Evolutionary conservation across 2,329 filamentous ascomycete species (phyloP).

Genomic region (Ophiocordyceps polyrhachis-furcata): DNA sequence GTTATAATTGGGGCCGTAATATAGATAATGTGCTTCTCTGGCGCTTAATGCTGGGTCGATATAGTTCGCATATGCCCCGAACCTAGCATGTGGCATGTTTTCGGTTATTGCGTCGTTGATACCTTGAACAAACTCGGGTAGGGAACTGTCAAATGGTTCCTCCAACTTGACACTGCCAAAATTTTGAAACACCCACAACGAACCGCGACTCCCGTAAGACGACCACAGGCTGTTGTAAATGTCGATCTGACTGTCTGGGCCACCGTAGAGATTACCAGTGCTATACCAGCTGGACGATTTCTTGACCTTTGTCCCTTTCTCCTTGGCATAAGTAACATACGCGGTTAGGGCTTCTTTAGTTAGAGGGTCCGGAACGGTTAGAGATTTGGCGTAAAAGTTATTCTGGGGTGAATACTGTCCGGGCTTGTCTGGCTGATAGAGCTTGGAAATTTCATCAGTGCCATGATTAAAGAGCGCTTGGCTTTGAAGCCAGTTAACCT

Average conservation of each 20-base stretch:
- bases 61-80: not conserved
- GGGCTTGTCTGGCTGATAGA: not conserved
- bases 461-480: not conserved
- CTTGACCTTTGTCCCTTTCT: not conserved
- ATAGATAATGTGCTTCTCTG: not conserved
- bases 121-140: not conserved
- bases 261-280: not conserved
- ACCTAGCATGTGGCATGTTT: not conserved
- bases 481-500: not conserved
- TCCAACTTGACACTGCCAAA: not conserved
- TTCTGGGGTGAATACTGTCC: not conserved
- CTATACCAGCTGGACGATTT: not conserved
- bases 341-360: not conserved
- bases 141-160: not conserved
- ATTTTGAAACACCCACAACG: not conserved
- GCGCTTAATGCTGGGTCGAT: not conserved
- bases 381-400: not conserved
- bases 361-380: not conserved
- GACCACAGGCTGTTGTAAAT: not conserved
- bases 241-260: not conserved
- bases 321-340: not conserved
- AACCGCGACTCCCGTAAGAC: not conserved
- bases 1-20: not conserved
- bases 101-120: not conserved
- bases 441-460: not conserved